Evolutionary conservation across 1,139 yeast genomes (phyloP).

Genomic region (Yamadazyma pseudoaaseri): DNA sequence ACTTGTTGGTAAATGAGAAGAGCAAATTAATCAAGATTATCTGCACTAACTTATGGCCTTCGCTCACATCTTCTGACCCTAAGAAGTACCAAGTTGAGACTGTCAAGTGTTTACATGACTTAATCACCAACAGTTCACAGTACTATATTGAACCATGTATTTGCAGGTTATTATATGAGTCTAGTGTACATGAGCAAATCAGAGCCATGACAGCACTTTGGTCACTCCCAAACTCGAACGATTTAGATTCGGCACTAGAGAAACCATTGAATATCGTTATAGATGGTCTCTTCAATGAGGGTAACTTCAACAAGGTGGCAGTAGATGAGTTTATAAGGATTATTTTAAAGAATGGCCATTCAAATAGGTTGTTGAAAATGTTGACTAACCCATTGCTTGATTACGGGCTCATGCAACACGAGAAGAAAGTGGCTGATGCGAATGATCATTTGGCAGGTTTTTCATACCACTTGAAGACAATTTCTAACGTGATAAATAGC

Average conservation of each 20-base stretch:
- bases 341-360: slow-evolving; percentile 52
- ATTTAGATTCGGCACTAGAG: slow-evolving; percentile 47
- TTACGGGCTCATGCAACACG: slow-evolving; percentile 30
- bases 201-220: slow-evolving; percentile 56
- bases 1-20: slow-evolving; percentile 23
- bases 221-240: slow-evolving; percentile 52
- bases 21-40: slow-evolving; percentile 22
- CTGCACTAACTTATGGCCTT: slow-evolving; percentile 45
- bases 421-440: slow-evolving; percentile 15
- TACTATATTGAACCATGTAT: slow-evolving; percentile 61
- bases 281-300: slow-evolving; percentile 54
- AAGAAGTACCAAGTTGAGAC: slow-evolving; percentile 59
- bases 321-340: slow-evolving; percentile 57
- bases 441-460: slow-evolving; percentile 60
- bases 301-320: slow-evolving; percentile 41
- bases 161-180: slow-evolving; percentile 43
- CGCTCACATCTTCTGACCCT: slow-evolving; percentile 45
- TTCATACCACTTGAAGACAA: slow-evolving; percentile 52
- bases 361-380: slow-evolving; percentile 59
- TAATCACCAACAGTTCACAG: slow-evolving; percentile 34
- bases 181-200: slow-evolving; percentile 37
- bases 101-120: slow-evolving; percentile 50
- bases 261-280: slow-evolving; percentile 69
- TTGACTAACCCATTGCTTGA: slow-evolving; percentile 50
- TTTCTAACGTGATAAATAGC: slow-evolving; percentile 50